phyloP scores from a whole-genome alignment of 148 eudicot species.

The Camellia sinensis region DNA sequence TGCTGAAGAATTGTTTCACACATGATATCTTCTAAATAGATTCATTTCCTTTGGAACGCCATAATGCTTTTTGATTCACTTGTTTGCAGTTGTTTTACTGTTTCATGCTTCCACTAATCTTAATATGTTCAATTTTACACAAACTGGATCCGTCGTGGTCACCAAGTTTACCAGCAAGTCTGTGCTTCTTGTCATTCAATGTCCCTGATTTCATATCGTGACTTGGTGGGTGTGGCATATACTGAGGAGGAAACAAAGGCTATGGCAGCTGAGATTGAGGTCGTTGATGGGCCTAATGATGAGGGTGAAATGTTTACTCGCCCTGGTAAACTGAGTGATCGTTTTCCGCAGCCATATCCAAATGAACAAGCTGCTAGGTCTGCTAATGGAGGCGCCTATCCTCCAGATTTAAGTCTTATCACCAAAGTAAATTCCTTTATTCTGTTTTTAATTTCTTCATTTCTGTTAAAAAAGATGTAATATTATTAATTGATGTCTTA shows the following conservation, averaged over 20 bases:
- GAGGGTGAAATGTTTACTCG: constrained; percentile 99
- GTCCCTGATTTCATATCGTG: constrained; percentile 86
- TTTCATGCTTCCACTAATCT: neutral
- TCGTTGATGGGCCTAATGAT: constrained; percentile 93
- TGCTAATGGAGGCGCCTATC: constrained; percentile 99
- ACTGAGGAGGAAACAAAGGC: constrained; percentile 95
- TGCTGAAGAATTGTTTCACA: neutral
- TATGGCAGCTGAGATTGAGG: constrained; percentile 99
- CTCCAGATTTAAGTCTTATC: constrained; percentile 95
- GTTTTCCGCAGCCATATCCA: constrained; percentile 82
- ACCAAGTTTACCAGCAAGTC: constrained; percentile 89
- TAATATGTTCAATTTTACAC: neutral
- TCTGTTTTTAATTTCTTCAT: neutral
- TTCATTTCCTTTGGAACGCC: neutral
- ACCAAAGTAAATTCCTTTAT: constrained; percentile 57
- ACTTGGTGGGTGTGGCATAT: constrained; percentile 95
- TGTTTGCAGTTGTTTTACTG: neutral
- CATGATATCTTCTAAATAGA: neutral
- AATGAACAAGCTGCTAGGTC: constrained; percentile 97
- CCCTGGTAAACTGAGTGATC: constrained; percentile 93
- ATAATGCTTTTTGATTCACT: neutral
- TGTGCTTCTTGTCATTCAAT: constrained; percentile 97
- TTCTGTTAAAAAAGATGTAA: too few relatives aligned
- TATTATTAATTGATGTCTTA: too few relatives aligned
- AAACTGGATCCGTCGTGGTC: constrained; percentile 89